Conservation (phyloP, 2,329 filamentous ascomycete species). For the Lachnellula cervina region DNA sequence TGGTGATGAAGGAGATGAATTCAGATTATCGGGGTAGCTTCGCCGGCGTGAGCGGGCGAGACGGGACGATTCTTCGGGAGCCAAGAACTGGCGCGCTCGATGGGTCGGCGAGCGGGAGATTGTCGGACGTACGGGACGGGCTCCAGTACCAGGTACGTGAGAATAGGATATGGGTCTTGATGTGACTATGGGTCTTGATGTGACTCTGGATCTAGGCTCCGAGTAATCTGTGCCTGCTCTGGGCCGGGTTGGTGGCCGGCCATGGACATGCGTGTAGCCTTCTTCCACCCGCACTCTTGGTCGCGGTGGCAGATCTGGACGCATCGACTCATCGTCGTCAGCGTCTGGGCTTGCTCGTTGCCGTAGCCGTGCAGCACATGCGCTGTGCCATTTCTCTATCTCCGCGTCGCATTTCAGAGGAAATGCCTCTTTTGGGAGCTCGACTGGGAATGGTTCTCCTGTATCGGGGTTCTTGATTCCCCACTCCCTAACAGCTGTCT, state of each 20-base stretch:
- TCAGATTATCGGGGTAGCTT: constrained; percentile 27
- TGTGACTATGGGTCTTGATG: constrained; percentile 11
- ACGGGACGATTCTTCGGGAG: constrained; percentile 33
- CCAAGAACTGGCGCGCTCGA: constrained; percentile 37
- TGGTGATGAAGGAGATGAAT: constrained; percentile 16
- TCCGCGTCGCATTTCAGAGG: constrained; percentile 68
- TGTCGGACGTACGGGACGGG: constrained; percentile 23
- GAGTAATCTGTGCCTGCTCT: constrained; percentile 20
- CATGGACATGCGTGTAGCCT: constrained; percentile 28
- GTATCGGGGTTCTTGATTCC: constrained; percentile 70
- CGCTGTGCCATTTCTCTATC: constrained; percentile 83
- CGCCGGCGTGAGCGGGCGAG: constrained; percentile 20
- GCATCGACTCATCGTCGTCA: constrained; percentile 25
- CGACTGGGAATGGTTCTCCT: constrained; percentile 58
- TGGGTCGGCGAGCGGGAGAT: constrained; percentile 29
- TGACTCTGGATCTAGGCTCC: constrained; percentile 10
- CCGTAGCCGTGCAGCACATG: constrained; percentile 66
- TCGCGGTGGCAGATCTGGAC: constrained; percentile 25
- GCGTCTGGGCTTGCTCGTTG: constrained; percentile 45
- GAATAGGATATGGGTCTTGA: constrained; percentile 20
- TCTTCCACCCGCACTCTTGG: constrained; percentile 27
- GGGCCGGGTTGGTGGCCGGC: constrained; percentile 14
- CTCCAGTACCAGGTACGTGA: constrained; percentile 18
- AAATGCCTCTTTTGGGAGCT: constrained; percentile 58
- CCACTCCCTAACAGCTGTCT: constrained; percentile 74